phyloP scores from a whole-genome alignment of 1,139 yeast genomes.

The Groenewaldozyma auringiensis region DNA sequence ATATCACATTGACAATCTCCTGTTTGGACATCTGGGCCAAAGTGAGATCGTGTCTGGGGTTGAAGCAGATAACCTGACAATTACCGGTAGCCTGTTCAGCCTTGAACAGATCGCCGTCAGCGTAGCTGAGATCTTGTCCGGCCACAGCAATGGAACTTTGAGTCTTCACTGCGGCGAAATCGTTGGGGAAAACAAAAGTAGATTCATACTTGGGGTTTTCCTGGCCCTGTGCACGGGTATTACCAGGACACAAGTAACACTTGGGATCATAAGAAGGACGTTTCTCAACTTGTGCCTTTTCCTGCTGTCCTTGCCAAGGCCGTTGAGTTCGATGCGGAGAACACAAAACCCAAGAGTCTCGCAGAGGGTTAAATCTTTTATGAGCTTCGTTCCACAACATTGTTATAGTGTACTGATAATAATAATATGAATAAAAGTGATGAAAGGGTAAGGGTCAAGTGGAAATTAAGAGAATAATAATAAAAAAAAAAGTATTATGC shows the following conservation, averaged over 20 bases:
- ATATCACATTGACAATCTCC: conserved; percentile 44
- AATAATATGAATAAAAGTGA: too few relatives aligned
- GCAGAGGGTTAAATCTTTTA: conserved; percentile 60
- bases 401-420: too few relatives aligned
- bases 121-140: conserved; percentile 12
- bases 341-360: conserved; percentile 56
- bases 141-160: conserved; percentile 14
- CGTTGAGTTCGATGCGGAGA: conserved; percentile 75
- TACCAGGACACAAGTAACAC: conserved; percentile 72
- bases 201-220: conserved; percentile 49
- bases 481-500: too few relatives aligned
- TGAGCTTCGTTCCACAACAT: conserved; percentile 38
- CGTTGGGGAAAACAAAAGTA: conserved; percentile 59
- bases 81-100: conserved; percentile 60
- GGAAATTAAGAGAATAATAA: too few relatives aligned
- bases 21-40: conserved; percentile 50
- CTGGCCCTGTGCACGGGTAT: conserved; percentile 50
- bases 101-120: conserved; percentile 42
- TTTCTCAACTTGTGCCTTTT: conserved; percentile 38
- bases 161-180: conserved; percentile 53
- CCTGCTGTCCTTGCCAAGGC: conserved; percentile 78
- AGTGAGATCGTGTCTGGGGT: conserved; percentile 63
- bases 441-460: too few relatives aligned
- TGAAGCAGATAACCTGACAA: conserved; percentile 66
- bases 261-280: conserved; percentile 54